phyloP scores from a whole-genome alignment of 2,329 filamentous ascomycete species.

The Monilinia aucupariae region DNA sequence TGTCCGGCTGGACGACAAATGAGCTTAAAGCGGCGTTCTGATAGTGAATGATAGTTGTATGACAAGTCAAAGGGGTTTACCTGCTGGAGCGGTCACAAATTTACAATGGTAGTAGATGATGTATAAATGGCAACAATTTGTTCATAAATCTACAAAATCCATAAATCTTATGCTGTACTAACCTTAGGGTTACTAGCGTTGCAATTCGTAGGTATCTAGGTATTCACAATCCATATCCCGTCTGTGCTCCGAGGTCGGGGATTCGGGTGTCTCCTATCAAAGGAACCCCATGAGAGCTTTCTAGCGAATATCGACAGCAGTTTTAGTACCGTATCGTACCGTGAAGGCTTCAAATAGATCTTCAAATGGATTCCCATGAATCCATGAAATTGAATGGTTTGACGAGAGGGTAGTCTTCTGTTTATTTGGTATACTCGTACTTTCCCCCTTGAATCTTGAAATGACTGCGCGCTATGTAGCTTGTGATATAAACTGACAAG shows the following conservation, averaged over 20 bases:
- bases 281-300: not conserved
- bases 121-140: not conserved
- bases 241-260: constrained; percentile 7
- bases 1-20: constrained; percentile 13
- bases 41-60: not conserved
- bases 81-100: not conserved
- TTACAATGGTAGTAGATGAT: not conserved
- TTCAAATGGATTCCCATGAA: not conserved
- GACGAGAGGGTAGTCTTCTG: constrained; percentile 9
- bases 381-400: not conserved
- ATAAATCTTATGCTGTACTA: too few species aligned
- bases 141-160: not conserved
- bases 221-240: not conserved
- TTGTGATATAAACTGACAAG: constrained; percentile 3
- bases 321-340: not conserved
- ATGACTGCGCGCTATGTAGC: not conserved
- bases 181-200: too few species aligned
- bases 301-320: not conserved
- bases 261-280: not conserved
- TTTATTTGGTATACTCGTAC: not conserved
- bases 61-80: not conserved
- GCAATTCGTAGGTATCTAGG: not conserved
- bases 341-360: too few species aligned
- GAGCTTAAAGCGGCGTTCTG: not conserved
- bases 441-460: not conserved